Evolutionary conservation across 331 rosid species (phyloP).

Genomic region (Pyracantha coccinea): DNA sequence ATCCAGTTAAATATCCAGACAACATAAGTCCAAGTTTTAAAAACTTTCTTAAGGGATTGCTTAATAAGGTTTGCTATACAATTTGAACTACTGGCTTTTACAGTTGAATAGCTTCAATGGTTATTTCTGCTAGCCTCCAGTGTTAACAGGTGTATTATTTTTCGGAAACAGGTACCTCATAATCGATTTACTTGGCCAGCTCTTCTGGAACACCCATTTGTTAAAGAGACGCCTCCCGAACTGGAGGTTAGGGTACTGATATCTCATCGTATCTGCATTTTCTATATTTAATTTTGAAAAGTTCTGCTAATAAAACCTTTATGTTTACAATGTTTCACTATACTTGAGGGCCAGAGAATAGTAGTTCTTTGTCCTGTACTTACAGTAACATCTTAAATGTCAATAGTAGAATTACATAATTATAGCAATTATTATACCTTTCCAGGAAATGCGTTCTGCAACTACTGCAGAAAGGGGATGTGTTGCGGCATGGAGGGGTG

Average conservation of each 20-base stretch:
- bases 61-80: conserved; percentile 65
- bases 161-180: conserved; percentile 64
- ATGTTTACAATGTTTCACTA: neutral
- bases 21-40: conserved; percentile 67
- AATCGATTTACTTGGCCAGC: conserved; percentile 92
- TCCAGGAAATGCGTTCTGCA: conserved; percentile 50
- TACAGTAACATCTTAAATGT: neutral
- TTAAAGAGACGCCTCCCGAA: conserved; percentile 58
- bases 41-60: conserved; percentile 86
- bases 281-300: neutral
- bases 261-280: neutral
- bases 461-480: conserved; percentile 33
- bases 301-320: neutral
- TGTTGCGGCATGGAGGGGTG: conserved; percentile 40
- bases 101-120: conserved; percentile 11
- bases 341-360: neutral
- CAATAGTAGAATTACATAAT: neutral
- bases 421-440: conserved; percentile 8
- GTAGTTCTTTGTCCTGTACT: neutral
- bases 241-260: conserved; percentile 47
- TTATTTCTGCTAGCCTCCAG: conserved; percentile 1
- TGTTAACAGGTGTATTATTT: conserved; percentile 19
- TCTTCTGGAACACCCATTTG: conserved; percentile 90
- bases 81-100: conserved; percentile 7
- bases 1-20: conserved; percentile 95